Base-by-base conservation (phyloP, 164 flowering plant genomes). In the Echeveria elegans region DNA sequence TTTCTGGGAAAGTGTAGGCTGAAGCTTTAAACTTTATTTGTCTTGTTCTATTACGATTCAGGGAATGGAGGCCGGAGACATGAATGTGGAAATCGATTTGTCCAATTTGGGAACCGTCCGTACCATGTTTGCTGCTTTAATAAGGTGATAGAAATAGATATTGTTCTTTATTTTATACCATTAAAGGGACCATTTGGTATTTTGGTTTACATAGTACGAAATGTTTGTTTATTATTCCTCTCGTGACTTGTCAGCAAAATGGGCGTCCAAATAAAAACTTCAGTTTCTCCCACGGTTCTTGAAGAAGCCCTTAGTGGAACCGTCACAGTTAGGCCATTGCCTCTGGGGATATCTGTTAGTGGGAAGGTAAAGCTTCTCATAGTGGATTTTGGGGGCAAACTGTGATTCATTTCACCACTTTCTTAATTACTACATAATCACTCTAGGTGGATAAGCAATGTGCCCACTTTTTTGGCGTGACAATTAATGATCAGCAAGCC, bases 291-390 rank as follows among this genome's bases (percentile, higher is more conserved):
- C 63, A 85, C 79, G 81, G 96, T 95, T 76, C 94, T 92, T 74
- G 99, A 92, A 82, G 99, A 95, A 73, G 99, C 99, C 60, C 68
- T 95, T 31, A 92, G 81, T 77, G 99, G 98, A 70, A 95, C 98
- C 36, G 92, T 95, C 53, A 92, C 98, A 36, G 81, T 95, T 65
- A 82, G 97, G 75, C 98, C 99, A 34, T 92, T 95, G 64, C 97
- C 92, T 11, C 75, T 92, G 67, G 98, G 99, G 71, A 82, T 90
- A 70, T 82, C 97, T 74, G 88, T 90, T 71, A 88, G 90, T 70
- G 95, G 97, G 73, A 93, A 93, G 96, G 98, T 89, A 75, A 65
- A 71, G 69, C 56, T 67, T 5, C 62, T 14, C 38, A 23, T 24
- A 38, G 21, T 60, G 2, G 34, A 18, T 66, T 16, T 47, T 29